These are phyloP conservation scores for Candida dubliniensis DNA, from an alignment of 1,139 yeast genomes.

Conservation along the genomic window DNA sequence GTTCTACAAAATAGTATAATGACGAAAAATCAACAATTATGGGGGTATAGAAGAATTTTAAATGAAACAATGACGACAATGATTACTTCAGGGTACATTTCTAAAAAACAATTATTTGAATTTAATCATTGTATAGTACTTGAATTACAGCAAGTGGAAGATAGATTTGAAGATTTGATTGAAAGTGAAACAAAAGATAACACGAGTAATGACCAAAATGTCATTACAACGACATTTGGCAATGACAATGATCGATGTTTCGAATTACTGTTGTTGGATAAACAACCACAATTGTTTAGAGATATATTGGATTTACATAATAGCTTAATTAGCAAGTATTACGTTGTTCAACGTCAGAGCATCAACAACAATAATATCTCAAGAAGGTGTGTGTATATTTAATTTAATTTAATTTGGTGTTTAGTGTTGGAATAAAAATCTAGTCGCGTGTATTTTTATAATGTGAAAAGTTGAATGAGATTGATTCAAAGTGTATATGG, in stretches of 20 bases:
- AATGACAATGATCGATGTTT: background rate
- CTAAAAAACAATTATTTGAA: background rate
- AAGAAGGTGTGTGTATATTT: too few relatives aligned
- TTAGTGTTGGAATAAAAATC: background rate
- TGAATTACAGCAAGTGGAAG: conserved; percentile 2
- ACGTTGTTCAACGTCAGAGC: background rate
- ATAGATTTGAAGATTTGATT: background rate
- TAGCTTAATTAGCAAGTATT: background rate
- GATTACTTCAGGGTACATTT: conserved; percentile 1
- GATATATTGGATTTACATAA: conserved; percentile 3
- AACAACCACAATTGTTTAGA: conserved; percentile 3
- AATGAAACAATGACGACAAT: conserved; percentile 3
- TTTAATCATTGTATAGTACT: conserved; percentile 1
- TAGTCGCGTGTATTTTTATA: too few relatives aligned
- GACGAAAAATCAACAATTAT: conserved; percentile 2
- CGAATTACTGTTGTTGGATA: conserved; percentile 2
- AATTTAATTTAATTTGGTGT: background rate
- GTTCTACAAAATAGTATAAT: background rate
- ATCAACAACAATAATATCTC: background rate
- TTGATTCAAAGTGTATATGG: too few relatives aligned
- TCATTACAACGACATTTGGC: background rate
- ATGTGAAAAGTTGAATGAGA: too few relatives aligned
- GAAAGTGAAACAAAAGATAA: background rate
- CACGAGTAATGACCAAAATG: background rate
- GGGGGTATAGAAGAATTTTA: conserved; percentile 3